Evolutionary conservation across 495 filamentous ascomycete genomes (phyloP), one percentile per base, ranked within the genome.

Genomic region (Pyronema domesticum): DNA sequence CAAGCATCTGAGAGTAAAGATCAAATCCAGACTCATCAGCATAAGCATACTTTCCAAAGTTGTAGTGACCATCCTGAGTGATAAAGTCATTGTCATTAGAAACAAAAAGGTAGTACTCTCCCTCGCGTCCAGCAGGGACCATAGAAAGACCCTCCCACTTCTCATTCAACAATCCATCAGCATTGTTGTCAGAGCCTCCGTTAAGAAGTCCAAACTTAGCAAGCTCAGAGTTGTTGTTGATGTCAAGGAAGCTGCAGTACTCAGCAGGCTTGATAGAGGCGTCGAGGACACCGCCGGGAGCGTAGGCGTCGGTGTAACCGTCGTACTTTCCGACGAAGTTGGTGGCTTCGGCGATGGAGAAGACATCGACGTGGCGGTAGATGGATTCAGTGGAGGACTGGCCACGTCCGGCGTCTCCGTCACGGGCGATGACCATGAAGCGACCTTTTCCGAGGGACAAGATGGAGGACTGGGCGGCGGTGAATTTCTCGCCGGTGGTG

Each of bases 111-210:
- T 87, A 65, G 65, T 77, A 86, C 48, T 62, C 61, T 3, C 66
- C 58, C 55, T 65, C 58, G 45, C 59, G 54, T 2, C 68, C 70
- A 8, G 80, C 80, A 0, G 83, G 82, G 6, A 81, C 72, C 46
- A 85, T 62, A 7, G 77, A 75, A 30, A 91, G 62, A 37, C 74
- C 73, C 70, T 91, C 84, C 85, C 84, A 91, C 64, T 89, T 91
- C 72, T 89, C 85, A 65, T 89, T 84, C 59, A 86, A 65, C 23
- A 85, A 65, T 1, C 61, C 57, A 1, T 40, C 36, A 7, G 58
- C 54, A 61, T 81, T 74, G 60, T 77, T 72, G 0, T 63, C 65
- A 1, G 9, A 3, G 0, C 77, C 79, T 1, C 83, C 81, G 58
- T 87, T 86, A 57, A 83, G 80, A 9, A 86, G 59, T 0, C 77